A percentile compares a stretch with the other conserved stretches of the same genome.
Evolutionary conservation across 2,329 filamentous ascomycete genomes (phyloP).

Genomic region (Aureobasidium sp.): DNA sequence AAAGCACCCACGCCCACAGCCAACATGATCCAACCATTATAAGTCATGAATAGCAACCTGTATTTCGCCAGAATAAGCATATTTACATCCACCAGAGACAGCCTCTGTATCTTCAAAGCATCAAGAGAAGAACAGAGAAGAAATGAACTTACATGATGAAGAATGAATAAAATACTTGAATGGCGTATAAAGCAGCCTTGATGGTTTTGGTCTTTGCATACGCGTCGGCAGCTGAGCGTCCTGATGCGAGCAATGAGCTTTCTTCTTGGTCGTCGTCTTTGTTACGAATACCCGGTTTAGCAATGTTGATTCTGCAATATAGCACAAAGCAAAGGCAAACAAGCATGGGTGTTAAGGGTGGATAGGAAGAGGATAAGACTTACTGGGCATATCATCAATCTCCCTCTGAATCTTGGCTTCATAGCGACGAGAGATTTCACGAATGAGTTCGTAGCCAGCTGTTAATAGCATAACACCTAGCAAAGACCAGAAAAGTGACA

Average conservation of each 20-base stretch:
- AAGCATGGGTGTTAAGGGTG: no score
- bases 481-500: conserved; percentile 84
- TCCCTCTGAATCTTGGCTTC: conserved; percentile 63
- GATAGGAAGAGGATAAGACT: conserved; percentile 27
- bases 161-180: conserved; percentile 99
- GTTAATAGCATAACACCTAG: conserved; percentile 83
- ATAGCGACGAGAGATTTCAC: conserved; percentile 80
- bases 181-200: conserved; percentile 86
- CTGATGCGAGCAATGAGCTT: conserved; percentile 80
- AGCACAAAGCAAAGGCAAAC: no score
- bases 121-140: background rate
- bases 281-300: background rate
- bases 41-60: conserved; percentile 99
- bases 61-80: background rate
- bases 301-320: background rate
- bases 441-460: conserved; percentile 93
- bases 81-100: no score
- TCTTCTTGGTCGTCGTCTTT: conserved; percentile 47
- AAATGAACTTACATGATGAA: conserved; percentile 89
- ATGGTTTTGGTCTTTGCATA: conserved; percentile 77
- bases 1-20: conserved; percentile 93
- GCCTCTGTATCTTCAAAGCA: no score
- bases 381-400: conserved; percentile 47
- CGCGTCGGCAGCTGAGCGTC: conserved; percentile 69
- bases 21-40: conserved; percentile 98